A percentile compares a stretch with the other conserved stretches of the same genome.
These are phyloP conservation scores for Alternaria viburni DNA, from an alignment of 2,329 filamentous ascomycete genomes.

Conservation along the genomic window DNA sequence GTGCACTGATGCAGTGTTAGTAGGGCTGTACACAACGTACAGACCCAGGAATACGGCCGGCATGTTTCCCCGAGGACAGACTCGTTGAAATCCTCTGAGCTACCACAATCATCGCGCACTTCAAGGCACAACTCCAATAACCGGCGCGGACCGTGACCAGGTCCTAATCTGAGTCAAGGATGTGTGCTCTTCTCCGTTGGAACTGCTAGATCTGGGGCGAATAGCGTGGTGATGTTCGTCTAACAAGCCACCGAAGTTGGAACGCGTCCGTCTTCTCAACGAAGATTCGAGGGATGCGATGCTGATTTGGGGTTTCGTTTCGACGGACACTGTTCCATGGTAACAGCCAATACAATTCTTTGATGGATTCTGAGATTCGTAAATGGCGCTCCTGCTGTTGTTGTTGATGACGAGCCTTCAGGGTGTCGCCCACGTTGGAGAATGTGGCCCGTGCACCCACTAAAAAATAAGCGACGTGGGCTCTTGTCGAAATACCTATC, in stretches of 20 bases:
- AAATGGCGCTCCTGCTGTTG: not conserved
- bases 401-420: not conserved
- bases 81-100: not conserved
- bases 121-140: not conserved
- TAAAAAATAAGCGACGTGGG: not conserved
- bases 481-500: not conserved
- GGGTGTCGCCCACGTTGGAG: not conserved
- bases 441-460: slow-evolving; percentile 1
- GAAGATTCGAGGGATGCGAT: not conserved
- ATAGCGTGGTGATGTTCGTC: not conserved
- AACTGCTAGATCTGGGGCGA: not conserved
- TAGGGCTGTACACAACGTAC: not conserved
- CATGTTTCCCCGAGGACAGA: not conserved
- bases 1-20: not conserved
- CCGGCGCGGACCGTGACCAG: not conserved
- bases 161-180: not conserved
- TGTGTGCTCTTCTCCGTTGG: not conserved
- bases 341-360: not conserved
- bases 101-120: not conserved
- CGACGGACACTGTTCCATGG: not conserved
- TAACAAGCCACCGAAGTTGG: not conserved
- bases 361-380: not conserved
- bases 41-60: not conserved
- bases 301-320: not conserved
- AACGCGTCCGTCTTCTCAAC: not conserved